Base-by-base conservation (phyloP, 192 early-diverging fungal species). In the Coemansia sp. region DNA sequence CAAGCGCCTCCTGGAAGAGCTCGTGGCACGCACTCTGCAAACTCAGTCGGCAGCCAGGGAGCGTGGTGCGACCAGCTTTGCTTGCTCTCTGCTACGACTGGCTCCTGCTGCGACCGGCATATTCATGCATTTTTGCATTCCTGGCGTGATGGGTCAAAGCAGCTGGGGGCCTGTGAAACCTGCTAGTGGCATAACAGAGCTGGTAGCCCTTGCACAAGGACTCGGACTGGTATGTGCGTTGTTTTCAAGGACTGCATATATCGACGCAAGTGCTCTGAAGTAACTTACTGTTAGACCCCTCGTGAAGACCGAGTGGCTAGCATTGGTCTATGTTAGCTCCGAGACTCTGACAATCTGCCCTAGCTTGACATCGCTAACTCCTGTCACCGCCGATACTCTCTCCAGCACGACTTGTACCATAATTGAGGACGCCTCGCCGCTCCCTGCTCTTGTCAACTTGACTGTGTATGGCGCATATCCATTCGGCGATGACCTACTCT, bases 251-350 rank as follows among this genome's bases (percentile, higher is more conserved):
- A 33, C 26, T 53, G 50, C 50, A 24, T 53, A 53, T 33, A 24
- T 53, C 27, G 32, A 53, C 50, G 50, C 29, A 24, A n/a, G 15
- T 53, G 32, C 50, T 27, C 17, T 53, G n/a, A 53, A 53, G 29
- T 6, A 53, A 15, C 29, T 53, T 17, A 15, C 3, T 9, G n/a
- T 53, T 8, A 4, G 50, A 33, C 12, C 29, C 7, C 8, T 27
- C 0, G 17, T 15, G 3, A 18, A 53, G 8, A 6, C n/a, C 2
- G 50, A 53, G 3, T 53, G 50, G 50, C 29, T 3, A 4, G 14
- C 50, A 7, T 32, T 32, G 29, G 26, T 53, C 3, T 53, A 32
- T 53, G 50, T 24, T 15, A 27, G 26, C 12, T n/a, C 50, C 27
- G 32, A 53, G 24, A 8, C n/a, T 33, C 50, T 27, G 3, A 27